Evolutionary conservation across 345 rosid species (phyloP).

Genomic region (Eucalyptus regnans): DNA sequence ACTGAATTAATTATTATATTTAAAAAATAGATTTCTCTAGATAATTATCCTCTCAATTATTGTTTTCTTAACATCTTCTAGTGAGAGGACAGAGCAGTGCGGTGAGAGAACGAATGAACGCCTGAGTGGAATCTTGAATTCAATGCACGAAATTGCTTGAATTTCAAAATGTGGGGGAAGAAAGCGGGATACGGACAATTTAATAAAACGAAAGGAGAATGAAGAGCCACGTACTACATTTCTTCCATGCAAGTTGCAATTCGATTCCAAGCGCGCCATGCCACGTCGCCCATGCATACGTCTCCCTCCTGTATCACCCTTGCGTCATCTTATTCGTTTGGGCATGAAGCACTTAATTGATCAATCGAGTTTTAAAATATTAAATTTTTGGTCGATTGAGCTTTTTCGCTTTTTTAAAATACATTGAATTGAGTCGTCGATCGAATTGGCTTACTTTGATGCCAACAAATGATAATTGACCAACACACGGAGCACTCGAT

Average conservation of each 20-base stretch:
- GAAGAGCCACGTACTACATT: neutral
- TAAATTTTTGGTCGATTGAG: neutral
- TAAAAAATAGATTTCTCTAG: no score
- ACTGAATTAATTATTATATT: accelerated
- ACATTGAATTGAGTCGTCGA: neutral
- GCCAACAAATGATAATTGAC: neutral
- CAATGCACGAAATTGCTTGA: neutral
- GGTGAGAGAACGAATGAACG: neutral
- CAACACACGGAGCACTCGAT: neutral
- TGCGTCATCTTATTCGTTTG: neutral
- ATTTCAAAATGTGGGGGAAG: neutral
- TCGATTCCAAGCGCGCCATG: neutral
- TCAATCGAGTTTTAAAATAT: neutral
- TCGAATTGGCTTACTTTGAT: neutral
- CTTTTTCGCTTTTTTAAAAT: neutral
- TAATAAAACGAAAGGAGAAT: neutral
- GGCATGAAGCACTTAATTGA: neutral
- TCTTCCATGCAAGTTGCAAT: neutral
- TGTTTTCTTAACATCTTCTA: neutral
- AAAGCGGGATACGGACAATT: neutral
- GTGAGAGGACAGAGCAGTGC: neutral
- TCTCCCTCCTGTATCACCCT: neutral
- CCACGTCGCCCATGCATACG: neutral
- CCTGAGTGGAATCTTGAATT: neutral
- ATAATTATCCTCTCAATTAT: neutral